phyloP scores from a whole-genome alignment of 495 filamentous ascomycete species.

The Amniculicola lignicola region DNA sequence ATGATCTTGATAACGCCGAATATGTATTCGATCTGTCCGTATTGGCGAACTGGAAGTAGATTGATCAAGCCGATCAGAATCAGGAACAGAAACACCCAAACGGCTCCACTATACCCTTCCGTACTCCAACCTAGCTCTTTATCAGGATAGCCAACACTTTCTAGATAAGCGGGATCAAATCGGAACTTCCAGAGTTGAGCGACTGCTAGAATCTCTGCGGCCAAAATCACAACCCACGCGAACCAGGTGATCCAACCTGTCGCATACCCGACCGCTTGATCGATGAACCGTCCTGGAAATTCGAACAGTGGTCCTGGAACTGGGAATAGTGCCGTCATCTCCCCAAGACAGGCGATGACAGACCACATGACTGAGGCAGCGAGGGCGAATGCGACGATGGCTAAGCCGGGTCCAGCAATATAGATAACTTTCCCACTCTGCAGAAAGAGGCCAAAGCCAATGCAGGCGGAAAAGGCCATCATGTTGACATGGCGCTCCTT shows the following conservation, averaged over 20 bases:
- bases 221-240: conserved; percentile 43
- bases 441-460: conserved; percentile 45
- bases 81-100: conserved; percentile 45
- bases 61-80: conserved; percentile 45
- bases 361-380: conserved; percentile 52
- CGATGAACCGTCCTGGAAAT: conserved; percentile 50
- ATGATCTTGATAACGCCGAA: conserved; percentile 49
- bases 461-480: conserved; percentile 43
- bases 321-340: conserved; percentile 53
- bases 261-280: conserved; percentile 50
- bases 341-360: conserved; percentile 50
- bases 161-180: conserved; percentile 44
- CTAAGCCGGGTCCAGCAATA: conserved; percentile 43
- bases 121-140: conserved; percentile 44
- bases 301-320: conserved; percentile 52
- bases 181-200: conserved; percentile 46
- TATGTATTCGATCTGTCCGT: conserved; percentile 51
- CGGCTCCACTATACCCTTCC: conserved; percentile 43
- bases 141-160: conserved; percentile 39
- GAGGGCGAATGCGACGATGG: conserved; percentile 45
- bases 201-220: conserved; percentile 48
- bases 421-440: conserved; percentile 43
- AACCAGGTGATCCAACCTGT: conserved; percentile 59
- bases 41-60: conserved; percentile 48
- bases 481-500: conserved; percentile 42